These are phyloP conservation scores for Hibiscus syriacus DNA, from an alignment of 345 rosid genomes.

Conservation along the genomic window DNA sequence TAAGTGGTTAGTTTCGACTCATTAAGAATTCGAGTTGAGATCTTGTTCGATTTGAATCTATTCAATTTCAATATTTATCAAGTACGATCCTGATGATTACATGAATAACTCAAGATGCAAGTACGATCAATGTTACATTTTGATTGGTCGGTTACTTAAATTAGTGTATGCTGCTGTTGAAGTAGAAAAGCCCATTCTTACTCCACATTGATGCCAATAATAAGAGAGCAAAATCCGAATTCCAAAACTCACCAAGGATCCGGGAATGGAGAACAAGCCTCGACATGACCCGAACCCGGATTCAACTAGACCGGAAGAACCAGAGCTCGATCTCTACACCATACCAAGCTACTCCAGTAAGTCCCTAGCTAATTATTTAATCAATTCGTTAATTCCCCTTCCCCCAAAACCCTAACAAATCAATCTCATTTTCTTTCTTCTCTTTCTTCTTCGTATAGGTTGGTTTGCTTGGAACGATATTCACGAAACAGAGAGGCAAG, in stretches of 20 bases:
- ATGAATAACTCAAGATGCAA: too few relatives aligned
- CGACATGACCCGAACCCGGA: too few relatives aligned
- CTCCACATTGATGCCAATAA: not conserved
- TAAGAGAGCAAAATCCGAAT: not conserved
- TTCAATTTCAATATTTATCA: too few relatives aligned
- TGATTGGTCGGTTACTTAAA: not conserved
- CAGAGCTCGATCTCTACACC: constrained; percentile 63
- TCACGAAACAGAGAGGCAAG: constrained; percentile 63
- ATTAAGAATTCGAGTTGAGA: too few relatives aligned
- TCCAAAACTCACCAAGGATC: too few relatives aligned
- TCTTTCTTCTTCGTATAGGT: constrained; percentile 28
- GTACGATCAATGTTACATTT: too few relatives aligned
- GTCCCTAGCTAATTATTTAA: not conserved
- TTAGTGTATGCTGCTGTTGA: not conserved
- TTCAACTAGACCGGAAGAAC: constrained; percentile 27
- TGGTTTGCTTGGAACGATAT: constrained; percentile 94
- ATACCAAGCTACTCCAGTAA: constrained; percentile 68
- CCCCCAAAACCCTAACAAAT: not conserved
- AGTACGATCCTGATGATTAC: too few relatives aligned
- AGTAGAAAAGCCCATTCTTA: not conserved
- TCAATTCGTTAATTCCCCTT: not conserved
- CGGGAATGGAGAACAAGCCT: too few relatives aligned
- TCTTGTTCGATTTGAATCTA: too few relatives aligned
- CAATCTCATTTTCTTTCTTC: not conserved
- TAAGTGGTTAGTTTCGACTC: too few relatives aligned